These are phyloP conservation scores for Funneliformis geosporum DNA, from an alignment of 192 early-diverging fungal species.

Conservation along the genomic window DNA sequence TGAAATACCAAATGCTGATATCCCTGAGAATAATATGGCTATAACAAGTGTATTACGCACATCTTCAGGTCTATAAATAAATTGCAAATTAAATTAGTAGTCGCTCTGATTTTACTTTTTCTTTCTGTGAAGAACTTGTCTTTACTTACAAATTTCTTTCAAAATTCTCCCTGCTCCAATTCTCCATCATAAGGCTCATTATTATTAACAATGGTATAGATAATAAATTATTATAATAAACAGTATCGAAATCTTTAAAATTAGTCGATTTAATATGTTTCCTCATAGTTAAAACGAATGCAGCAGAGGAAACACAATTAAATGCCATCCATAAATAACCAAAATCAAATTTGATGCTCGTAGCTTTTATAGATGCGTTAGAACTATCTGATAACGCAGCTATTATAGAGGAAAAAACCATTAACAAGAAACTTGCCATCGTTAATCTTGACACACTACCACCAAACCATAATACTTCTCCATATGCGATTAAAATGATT, in stretches of 20 bases:
- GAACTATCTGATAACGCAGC: slow-evolving; percentile 79
- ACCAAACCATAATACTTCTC: slow-evolving; percentile 83
- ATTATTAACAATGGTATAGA: slow-evolving; percentile 77
- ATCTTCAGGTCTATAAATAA: slow-evolving; percentile 40
- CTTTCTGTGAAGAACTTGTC: not conserved
- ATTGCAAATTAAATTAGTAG: slow-evolving; percentile 7
- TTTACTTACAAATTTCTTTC: slow-evolving; percentile 58
- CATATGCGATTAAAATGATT: slow-evolving; percentile 95
- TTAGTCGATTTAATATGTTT: slow-evolving; percentile 82
- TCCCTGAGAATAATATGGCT: slow-evolving; percentile 77
- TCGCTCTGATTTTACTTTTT: not conserved
- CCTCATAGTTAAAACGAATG: slow-evolving; percentile 90
- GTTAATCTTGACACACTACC: slow-evolving; percentile 81
- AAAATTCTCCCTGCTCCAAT: slow-evolving; percentile 65
- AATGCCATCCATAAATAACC: slow-evolving; percentile 89
- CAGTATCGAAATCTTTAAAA: slow-evolving; percentile 98
- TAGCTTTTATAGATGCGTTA: slow-evolving; percentile 29
- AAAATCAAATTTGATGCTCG: slow-evolving; percentile 34
- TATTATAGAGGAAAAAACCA: slow-evolving; percentile 85
- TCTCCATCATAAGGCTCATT: slow-evolving; percentile 68
- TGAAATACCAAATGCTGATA: slow-evolving; percentile 88
- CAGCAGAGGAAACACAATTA: slow-evolving; percentile 90
- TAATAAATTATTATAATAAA: slow-evolving; percentile 96
- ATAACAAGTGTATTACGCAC: slow-evolving; percentile 56
- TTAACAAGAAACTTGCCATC: slow-evolving; percentile 79